A percentile compares a stretch with the other conserved stretches of the same genome.
phyloP scores from a whole-genome alignment of 768 basidiomycete genomes.

The Kondoa subrosea region DNA sequence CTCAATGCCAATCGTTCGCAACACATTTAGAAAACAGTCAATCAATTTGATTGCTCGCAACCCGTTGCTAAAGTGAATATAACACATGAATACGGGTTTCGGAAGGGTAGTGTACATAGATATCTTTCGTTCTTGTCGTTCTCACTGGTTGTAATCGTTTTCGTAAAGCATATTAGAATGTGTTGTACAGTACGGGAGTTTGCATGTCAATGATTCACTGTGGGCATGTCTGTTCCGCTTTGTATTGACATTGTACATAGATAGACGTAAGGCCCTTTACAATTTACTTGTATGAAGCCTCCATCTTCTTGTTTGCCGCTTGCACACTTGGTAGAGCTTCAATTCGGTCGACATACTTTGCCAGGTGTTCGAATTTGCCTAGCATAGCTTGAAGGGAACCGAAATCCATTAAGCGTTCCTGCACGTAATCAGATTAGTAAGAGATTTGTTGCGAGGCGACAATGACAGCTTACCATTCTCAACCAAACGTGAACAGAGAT shows the following conservation, averaged over 20 bases:
- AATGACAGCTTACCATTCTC: not conserved
- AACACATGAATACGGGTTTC: too few relatives aligned
- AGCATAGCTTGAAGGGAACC: not conserved
- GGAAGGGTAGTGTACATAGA: too few relatives aligned
- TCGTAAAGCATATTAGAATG: too few relatives aligned
- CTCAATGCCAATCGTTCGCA: not conserved
- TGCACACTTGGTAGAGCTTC: not conserved
- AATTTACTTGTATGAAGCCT: not conserved
- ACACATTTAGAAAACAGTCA: not conserved
- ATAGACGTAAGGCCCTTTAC: too few relatives aligned
- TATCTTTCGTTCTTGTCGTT: too few relatives aligned
- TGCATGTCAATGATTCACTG: too few relatives aligned
- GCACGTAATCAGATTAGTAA: not conserved
- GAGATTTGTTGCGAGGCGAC: not conserved
- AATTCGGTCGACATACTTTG: not conserved
- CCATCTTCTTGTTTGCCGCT: not conserved
- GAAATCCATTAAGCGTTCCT: not conserved
- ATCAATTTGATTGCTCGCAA: not conserved
- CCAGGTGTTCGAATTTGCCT: not conserved
- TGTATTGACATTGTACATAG: too few relatives aligned
- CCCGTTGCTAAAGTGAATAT: not conserved
- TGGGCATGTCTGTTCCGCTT: too few relatives aligned
- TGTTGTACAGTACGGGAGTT: too few relatives aligned
- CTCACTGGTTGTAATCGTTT: too few relatives aligned
- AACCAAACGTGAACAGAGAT: not conserved